Conservation (phyloP, 2,329 filamentous ascomycete genomes). For the Fusarium sp. region DNA sequence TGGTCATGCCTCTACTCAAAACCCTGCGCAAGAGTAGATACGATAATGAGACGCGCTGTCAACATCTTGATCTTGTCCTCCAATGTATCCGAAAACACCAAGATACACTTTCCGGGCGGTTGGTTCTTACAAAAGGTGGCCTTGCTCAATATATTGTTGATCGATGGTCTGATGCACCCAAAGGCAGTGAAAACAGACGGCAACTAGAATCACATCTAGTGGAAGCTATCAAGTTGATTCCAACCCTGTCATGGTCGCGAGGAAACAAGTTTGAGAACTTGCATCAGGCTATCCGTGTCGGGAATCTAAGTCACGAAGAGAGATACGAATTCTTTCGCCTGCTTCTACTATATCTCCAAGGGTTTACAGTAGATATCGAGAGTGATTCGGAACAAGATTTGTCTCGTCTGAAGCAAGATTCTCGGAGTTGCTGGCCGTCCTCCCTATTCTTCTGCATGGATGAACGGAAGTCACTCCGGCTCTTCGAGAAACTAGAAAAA, state of each 20-base stretch:
- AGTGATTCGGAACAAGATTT: slow-evolving; percentile 16
- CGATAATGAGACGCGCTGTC: slow-evolving; percentile 22
- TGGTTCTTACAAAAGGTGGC: neutral
- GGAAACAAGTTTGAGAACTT: neutral
- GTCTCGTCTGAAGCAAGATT: slow-evolving; percentile 1
- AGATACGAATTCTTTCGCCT: slow-evolving; percentile 44
- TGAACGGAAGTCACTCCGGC: slow-evolving; percentile 9
- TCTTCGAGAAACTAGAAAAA: slow-evolving; percentile 36
- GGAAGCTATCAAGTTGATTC: slow-evolving; percentile 17
- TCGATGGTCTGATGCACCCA: slow-evolving; percentile 23
- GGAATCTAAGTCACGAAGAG: neutral
- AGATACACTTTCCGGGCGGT: neutral
- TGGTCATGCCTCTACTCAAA: slow-evolving; percentile 42
- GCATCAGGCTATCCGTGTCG: neutral
- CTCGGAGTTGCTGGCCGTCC: slow-evolving; percentile 24
- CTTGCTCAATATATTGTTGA: slow-evolving; percentile 26
- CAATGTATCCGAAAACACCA: slow-evolving; percentile 17
- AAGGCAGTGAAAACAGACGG: neutral
- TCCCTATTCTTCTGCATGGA: slow-evolving; percentile 30
- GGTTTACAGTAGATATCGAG: slow-evolving; percentile 43
- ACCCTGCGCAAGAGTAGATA: slow-evolving; percentile 27
- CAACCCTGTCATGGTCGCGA: neutral
- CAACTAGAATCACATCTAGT: slow-evolving; percentile 4
- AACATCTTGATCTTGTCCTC: slow-evolving; percentile 32
- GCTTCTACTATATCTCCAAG: slow-evolving; percentile 31